Conservation (phyloP, 2,329 filamentous ascomycete genomes). For the Aspergillus fijiensis region DNA sequence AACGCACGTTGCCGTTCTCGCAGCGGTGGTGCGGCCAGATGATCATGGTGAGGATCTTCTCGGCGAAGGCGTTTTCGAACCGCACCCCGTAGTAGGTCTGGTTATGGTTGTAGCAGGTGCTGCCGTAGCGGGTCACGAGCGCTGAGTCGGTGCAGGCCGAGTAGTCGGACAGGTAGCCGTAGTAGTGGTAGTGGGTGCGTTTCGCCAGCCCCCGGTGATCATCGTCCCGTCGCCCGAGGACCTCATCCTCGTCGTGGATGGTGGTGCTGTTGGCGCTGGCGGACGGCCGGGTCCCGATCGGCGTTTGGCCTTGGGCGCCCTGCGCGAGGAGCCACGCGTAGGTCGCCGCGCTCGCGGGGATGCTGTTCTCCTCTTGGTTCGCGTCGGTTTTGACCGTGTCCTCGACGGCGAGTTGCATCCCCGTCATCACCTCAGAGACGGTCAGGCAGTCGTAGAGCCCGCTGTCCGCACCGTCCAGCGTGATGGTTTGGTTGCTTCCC, state of each 20-base stretch:
- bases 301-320: not conserved
- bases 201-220: not conserved
- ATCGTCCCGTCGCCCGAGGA: not conserved
- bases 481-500: not conserved
- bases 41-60: not conserved
- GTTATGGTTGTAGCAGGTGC: not conserved
- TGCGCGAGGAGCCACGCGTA: not conserved
- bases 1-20: not conserved
- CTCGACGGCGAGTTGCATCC: not conserved
- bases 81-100: not conserved
- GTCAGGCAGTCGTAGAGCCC: not conserved
- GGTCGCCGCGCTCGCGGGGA: not conserved
- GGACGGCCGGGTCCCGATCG: not conserved
- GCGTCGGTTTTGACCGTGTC: not conserved
- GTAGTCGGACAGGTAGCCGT: not conserved
- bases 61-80: not conserved
- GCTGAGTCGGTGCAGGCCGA: not conserved
- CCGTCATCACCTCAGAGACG: not conserved
- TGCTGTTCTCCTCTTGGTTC: not conserved
- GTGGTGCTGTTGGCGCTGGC: not conserved
- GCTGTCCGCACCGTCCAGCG: not conserved
- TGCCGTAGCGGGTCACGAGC: not conserved
- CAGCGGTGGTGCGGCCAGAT: not conserved
- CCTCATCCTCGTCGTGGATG: not conserved
- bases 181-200: not conserved